Evolutionary conservation across 768 basidiomycete species (phyloP), one percentile per base, ranked within the genome.

Genomic region (Boletus barrowsii): DNA sequence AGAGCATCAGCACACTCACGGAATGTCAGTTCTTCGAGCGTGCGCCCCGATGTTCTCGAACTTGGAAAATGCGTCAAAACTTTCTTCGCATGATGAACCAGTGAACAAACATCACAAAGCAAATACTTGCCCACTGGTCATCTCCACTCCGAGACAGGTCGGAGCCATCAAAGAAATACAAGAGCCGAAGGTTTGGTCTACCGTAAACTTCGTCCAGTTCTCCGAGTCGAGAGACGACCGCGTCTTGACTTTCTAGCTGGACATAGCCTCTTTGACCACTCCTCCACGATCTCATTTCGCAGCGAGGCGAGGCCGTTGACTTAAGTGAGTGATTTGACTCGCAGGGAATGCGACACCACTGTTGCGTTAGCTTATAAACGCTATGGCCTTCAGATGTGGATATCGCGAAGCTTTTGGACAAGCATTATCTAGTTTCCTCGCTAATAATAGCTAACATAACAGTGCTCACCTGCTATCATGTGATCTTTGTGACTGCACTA

Each of bases 141-240:
- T 52, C 39, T 61, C 60, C 43, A 65, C 60, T n/a, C 55, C 56
- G 3, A 68, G 46, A 44, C 62, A 64, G 10, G 59, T 41, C 14
- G 83, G 84, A 56, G 84, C 70, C 65, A 85, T 73, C 46, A 84
- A 84, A 45, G 26, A 86, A 54, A 66, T 86, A 86, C 39, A 85
- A 58, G 24, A 73, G 35, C 18, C 83, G 71, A 55, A 87, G 68
- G 57, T 86, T 86, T 2, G 73, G 82, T 60, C 86, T 87, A 56
- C 62, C 64, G 65, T 84, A 80, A 7, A 73, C 74, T 36, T 70
- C 72, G 64, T 87, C 84, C 49, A 77, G 71, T 15, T 60, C n/a
- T 14, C 48, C 60, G 18, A 66, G 63, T 20, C 30, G 54, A 33
- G 63, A 65, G 42, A 68, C 62, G 33, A 50, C 35, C 10, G 44